Evolutionary conservation across 305 asterid species (phyloP).

Genomic region (Fraxinus dipetala): DNA sequence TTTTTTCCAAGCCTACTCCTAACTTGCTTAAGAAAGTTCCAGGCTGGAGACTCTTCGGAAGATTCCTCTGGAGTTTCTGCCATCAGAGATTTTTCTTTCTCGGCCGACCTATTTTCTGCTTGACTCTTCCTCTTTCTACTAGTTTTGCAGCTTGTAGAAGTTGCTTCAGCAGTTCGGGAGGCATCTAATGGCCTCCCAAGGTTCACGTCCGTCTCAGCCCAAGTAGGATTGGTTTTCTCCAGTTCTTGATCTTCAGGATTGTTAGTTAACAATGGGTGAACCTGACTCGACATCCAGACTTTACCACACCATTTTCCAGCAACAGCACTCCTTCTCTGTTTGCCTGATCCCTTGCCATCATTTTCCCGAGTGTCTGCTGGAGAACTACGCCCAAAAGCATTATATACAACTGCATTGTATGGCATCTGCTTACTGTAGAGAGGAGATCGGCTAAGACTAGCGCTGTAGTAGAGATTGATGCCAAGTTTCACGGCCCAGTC

Average conservation of each 20-base stretch:
- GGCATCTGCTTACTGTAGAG: constrained; percentile 97
- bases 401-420: constrained; percentile 65
- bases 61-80: constrained; percentile 30
- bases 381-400: constrained; percentile 75
- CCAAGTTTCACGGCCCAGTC: constrained; percentile 99
- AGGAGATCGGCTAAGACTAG: constrained; percentile 91
- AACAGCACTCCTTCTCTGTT: constrained; percentile 69
- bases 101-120: constrained; percentile 37
- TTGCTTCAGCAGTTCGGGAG: constrained; percentile 29
- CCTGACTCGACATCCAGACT: constrained; percentile 96
- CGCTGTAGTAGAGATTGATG: constrained; percentile 88
- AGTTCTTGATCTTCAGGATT: constrained; percentile 41
- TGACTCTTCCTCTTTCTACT: constrained; percentile 48
- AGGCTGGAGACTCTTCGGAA: constrained; percentile 9
- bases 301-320: constrained; percentile 99
- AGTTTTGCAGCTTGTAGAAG: constrained; percentile 30
- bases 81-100: constrained; percentile 34
- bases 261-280: constrained; percentile 69
- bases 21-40: constrained; percentile 28
- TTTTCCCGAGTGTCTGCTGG: constrained; percentile 38
- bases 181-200: constrained; percentile 39
- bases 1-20: constrained; percentile 27
- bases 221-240: constrained; percentile 26
- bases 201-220: constrained; percentile 38
- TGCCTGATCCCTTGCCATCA: constrained; percentile 45